Base-by-base conservation (phyloP, 202 grass and related monocot species). In the Setaria italica region DNA sequence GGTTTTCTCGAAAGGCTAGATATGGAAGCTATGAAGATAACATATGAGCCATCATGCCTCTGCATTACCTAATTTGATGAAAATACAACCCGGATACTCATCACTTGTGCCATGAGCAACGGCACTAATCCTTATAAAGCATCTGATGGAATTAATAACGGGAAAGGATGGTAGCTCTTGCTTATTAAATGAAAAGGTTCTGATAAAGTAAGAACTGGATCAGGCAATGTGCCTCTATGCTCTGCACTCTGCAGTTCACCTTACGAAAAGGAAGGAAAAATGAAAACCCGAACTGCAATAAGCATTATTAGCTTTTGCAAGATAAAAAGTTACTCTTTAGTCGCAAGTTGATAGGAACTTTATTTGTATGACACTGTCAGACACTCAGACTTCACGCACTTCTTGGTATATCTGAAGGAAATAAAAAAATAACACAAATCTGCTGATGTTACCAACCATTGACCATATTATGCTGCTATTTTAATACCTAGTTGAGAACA, bases 131-230 rank as follows among this genome's bases (percentile, higher is more conserved):
- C 55, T 48, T 77, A 33, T 46, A 59, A 58, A 78, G 25, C 29
- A 78, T 70, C 56, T 59, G 25, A 70, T 67, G 9, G 11, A 69
- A 30, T 34, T 37, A 16, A 21, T 78, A 70, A 8, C 20, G 62
- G 32, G 69, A 21, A 10, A 73, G 32, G 19, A 82, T 62, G 67
- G 42, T 35, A 62, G 54, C 15, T 35, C 51, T 60, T 62, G 68
- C 21, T 70, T 62, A 82, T 21, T 10, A 25, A 82, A 83, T 47
- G 19, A 19, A 74, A 64, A 64, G 7, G 43, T 25, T 34, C 58
- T 37, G 11, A 64, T 51, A 60, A 64, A 63, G 21, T 8, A 73
- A 63, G 42, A 73, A 14, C 3, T 34, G 19, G 42, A 74, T 74
- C 30, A 74, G 33, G 43, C 30, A 41, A 79, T 25, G 30, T 2